These are phyloP conservation scores for Priceomyces carsonii DNA, from an alignment of 805 yeast genomes.

Conservation along the genomic window DNA sequence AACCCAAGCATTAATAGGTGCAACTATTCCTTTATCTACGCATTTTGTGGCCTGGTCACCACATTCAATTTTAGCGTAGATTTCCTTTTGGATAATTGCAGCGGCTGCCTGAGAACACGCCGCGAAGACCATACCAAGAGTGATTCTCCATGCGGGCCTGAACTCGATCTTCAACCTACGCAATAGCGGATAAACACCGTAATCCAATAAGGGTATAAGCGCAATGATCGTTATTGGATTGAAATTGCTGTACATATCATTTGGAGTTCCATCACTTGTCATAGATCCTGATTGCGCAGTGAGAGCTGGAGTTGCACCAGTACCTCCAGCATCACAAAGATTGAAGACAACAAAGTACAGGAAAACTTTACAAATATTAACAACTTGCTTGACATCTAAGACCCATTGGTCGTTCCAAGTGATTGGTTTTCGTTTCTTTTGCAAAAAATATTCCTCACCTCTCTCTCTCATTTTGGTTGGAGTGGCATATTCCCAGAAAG, in stretches of 20 bases:
- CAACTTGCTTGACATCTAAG: conserved; percentile 44
- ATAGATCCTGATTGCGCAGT: conserved; percentile 57
- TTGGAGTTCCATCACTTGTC: conserved; percentile 54
- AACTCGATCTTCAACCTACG: conserved; percentile 42
- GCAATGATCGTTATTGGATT: conserved; percentile 55
- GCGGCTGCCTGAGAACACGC: conserved; percentile 49
- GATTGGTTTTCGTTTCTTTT: conserved; percentile 33
- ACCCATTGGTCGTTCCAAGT: conserved; percentile 49
- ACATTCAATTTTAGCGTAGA: conserved; percentile 53
- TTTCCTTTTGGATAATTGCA: conserved; percentile 49
- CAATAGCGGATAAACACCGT: conserved; percentile 47
- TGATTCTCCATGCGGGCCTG: conserved; percentile 46
- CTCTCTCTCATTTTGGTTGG: conserved; percentile 46
- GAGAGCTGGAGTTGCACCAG: conserved; percentile 23
- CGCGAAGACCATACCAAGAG: conserved; percentile 49
- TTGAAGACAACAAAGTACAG: conserved; percentile 39
- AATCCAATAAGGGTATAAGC: conserved; percentile 51
- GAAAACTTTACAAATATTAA: conserved; percentile 47
- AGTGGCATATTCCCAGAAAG: conserved; percentile 52
- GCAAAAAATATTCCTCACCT: conserved; percentile 37
- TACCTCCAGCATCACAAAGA: conserved; percentile 46
- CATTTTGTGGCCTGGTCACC: conserved; percentile 47
- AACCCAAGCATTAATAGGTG: conserved; percentile 35
- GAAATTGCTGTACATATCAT: conserved; percentile 55
- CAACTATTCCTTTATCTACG: conserved; percentile 16